phyloP scores from a whole-genome alignment of 768 basidiomycete genomes.

The Hypsizygus marmoreus region DNA sequence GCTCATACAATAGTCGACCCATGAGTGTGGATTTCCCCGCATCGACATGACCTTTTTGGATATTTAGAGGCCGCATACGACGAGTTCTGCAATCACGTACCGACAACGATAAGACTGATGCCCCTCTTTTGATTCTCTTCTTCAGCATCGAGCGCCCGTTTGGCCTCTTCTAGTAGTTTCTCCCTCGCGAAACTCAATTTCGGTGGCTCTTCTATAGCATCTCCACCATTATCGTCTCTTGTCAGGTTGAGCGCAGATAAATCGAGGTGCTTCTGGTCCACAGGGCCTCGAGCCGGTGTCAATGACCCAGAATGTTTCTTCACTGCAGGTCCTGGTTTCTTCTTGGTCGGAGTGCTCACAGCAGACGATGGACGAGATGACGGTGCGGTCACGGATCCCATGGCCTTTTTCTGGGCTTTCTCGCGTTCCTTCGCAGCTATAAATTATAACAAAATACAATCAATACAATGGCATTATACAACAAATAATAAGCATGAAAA shows the following conservation, averaged over 20 bases:
- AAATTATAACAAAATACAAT: slow-evolving; percentile 41
- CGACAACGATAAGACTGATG: slow-evolving; percentile 90
- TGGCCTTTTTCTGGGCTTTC: slow-evolving; percentile 60
- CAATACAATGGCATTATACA: slow-evolving; percentile 33
- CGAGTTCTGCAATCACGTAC: slow-evolving; percentile 41
- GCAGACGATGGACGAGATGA: slow-evolving; percentile 50
- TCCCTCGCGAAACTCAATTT: slow-evolving; percentile 72
- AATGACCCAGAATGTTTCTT: slow-evolving; percentile 42
- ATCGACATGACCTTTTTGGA: slow-evolving; percentile 86
- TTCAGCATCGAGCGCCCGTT: slow-evolving; percentile 46
- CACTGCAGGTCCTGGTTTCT: slow-evolving; percentile 38
- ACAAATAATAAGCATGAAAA: slow-evolving; percentile 21
- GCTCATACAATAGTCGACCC: slow-evolving; percentile 91
- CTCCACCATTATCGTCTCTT: slow-evolving; percentile 41
- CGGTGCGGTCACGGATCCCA: slow-evolving; percentile 41
- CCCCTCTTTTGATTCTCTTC: slow-evolving; percentile 60
- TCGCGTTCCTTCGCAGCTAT: slow-evolving; percentile 82
- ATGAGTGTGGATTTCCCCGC: slow-evolving; percentile 98
- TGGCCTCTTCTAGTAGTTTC: slow-evolving; percentile 83
- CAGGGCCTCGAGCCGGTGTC: slow-evolving; percentile 42
- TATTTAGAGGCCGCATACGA: not conserved
- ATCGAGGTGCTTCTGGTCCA: slow-evolving; percentile 68
- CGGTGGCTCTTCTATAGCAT: slow-evolving; percentile 55
- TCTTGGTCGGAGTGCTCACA: slow-evolving; percentile 41
- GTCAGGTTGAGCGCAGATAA: slow-evolving; percentile 72